Conservation (phyloP, 176 grass and related monocot species). For the Rhynchospora breviuscula region DNA sequence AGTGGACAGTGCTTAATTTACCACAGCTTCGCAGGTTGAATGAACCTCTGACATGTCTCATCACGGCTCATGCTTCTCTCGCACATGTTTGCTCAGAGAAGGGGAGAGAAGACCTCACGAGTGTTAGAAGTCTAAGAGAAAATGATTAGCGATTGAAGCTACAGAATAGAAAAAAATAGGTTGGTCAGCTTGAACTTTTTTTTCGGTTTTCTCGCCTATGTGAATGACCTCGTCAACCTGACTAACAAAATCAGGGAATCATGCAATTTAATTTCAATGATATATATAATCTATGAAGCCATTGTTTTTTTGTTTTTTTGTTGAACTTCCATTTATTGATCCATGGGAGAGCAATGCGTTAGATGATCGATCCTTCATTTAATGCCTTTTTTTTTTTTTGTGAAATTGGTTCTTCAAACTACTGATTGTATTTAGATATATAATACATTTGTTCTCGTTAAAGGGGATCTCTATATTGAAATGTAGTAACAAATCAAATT, state of each 20-base stretch:
- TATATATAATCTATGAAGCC: no score
- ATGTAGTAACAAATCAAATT: no score
- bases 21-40: slow-evolving; percentile 24
- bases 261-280: no score
- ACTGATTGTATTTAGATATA: no score
- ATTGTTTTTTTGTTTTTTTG: no score
- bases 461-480: no score
- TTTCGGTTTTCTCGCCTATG: background rate
- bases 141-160: slow-evolving; percentile 15
- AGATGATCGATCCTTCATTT: no score
- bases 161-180: background rate
- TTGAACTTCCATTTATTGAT: no score
- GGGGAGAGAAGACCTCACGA: background rate
- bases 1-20: slow-evolving; percentile 18
- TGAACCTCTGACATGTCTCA: slow-evolving; percentile 19
- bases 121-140: background rate
- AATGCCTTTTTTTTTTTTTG: no score
- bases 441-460: no score
- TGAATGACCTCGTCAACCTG: slow-evolving; percentile 3
- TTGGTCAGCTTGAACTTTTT: background rate
- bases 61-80: slow-evolving; percentile 16
- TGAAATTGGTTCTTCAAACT: no score
- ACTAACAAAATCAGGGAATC: background rate
- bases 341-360: no score
- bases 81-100: background rate